Percentiles rank a stretch among this genome's conserved stretches.
These are phyloP conservation scores for Olyra latifolia DNA, from an alignment of 176 grass and related monocot genomes.

Conservation along the genomic window DNA sequence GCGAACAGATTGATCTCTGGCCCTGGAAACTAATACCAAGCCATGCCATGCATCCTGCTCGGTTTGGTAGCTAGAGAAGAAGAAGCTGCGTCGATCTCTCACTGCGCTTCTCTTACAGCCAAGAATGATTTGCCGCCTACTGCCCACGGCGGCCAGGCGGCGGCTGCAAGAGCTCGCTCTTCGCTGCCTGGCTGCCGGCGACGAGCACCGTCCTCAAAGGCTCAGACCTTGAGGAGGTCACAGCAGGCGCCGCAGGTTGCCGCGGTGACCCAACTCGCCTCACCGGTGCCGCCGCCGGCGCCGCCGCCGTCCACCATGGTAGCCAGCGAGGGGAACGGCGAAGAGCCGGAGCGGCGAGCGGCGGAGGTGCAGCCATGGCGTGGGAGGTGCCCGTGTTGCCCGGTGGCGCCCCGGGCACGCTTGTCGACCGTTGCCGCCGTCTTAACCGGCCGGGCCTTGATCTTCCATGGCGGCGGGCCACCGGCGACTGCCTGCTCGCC, in stretches of 20 bases:
- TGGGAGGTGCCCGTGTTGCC: not conserved
- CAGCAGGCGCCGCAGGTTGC: constrained; percentile 23
- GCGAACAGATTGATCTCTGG: too few relatives aligned
- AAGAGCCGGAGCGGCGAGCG: not conserved
- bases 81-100: not conserved
- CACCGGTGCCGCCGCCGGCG: not conserved
- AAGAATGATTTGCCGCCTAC: constrained; percentile 65
- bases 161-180: not conserved
- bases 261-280: constrained; percentile 21
- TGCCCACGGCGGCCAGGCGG: constrained; percentile 4
- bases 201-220: not conserved
- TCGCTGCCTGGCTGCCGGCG: not conserved
- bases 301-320: not conserved
- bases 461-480: not conserved
- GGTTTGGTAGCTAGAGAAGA: not conserved
- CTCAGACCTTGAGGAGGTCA: constrained; percentile 39
- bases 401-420: not conserved
- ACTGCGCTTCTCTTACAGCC: constrained; percentile 25
- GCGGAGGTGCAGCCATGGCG: constrained; percentile 1
- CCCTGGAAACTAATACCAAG: too few relatives aligned
- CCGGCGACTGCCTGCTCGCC: not conserved
- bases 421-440: constrained; percentile 24
- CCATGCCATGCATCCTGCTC: not conserved
- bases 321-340: constrained; percentile 2
- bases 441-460: not conserved